Evolutionary conservation across 257 asterid genomes (phyloP).

Genomic region (Solanum sitiens): DNA sequence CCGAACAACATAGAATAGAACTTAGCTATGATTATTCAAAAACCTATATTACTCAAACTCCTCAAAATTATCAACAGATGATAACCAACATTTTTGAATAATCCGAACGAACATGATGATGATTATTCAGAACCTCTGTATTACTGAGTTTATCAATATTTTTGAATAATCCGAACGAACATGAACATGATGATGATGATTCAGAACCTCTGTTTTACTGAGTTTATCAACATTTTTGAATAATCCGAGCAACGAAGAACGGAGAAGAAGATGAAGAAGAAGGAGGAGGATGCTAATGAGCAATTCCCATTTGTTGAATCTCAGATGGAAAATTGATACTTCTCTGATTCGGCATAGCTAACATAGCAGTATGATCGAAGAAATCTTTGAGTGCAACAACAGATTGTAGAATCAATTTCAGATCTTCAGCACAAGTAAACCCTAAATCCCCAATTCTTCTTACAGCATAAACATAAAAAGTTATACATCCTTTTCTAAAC

Average conservation of each 20-base stretch:
- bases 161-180: not conserved
- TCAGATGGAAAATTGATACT: slow-evolving; percentile 37
- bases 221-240: not conserved
- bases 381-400: slow-evolving; percentile 86
- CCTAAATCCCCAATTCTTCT: slow-evolving; percentile 50
- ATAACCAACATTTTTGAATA: not conserved
- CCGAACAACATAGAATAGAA: not conserved
- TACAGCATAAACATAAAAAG: slow-evolving; percentile 89
- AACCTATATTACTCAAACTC: not conserved
- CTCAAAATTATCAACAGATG: not conserved
- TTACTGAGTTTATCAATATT: not conserved
- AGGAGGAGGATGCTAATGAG: slow-evolving; percentile 16
- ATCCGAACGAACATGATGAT: not conserved
- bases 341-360: slow-evolving; percentile 92
- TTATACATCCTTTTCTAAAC: slow-evolving; percentile 82
- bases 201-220: not conserved
- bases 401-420: slow-evolving; percentile 45
- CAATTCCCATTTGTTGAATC: slow-evolving; percentile 54
- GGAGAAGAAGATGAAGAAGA: not conserved
- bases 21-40: not conserved
- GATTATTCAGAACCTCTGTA: not conserved
- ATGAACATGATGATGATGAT: not conserved
- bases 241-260: not conserved
- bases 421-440: slow-evolving; percentile 68
- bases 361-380: slow-evolving; percentile 95